phyloP scores from a whole-genome alignment of 257 asterid species.

The Fraxinus americana region DNA sequence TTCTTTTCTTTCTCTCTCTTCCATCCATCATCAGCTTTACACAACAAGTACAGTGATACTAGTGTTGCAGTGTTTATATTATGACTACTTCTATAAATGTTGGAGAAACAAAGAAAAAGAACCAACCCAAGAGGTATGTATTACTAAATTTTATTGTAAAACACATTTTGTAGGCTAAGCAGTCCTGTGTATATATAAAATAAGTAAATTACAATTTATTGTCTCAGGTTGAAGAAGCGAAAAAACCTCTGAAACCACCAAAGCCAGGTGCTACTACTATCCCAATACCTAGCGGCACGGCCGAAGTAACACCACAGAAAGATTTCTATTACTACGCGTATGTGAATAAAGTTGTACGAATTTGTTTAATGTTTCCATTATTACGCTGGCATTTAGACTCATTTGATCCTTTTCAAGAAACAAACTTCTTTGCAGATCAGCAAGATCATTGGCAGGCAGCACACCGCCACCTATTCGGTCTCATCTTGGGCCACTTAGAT shows the following conservation, averaged over 20 bases:
- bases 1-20: background rate
- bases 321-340: slow-evolving; percentile 71
- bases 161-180: background rate
- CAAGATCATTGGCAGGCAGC: slow-evolving; percentile 94
- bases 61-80: slow-evolving; percentile 77
- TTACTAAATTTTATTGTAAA: background rate
- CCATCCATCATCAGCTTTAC: slow-evolving; percentile 59
- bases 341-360: background rate
- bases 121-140: slow-evolving; percentile 56
- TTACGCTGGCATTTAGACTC: background rate
- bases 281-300: slow-evolving; percentile 52
- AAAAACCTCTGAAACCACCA: slow-evolving; percentile 54
- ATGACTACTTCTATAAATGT: slow-evolving; percentile 54
- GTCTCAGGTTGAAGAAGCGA: slow-evolving; percentile 56
- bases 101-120: slow-evolving; percentile 33
- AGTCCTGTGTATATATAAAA: background rate
- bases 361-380: background rate
- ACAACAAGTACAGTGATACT: slow-evolving; percentile 62
- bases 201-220: background rate
- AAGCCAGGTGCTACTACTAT: slow-evolving; percentile 48
- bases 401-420: background rate
- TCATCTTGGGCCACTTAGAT: slow-evolving; percentile 56
- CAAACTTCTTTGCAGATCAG: slow-evolving; percentile 58
- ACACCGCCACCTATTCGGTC: slow-evolving; percentile 80
- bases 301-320: slow-evolving; percentile 33